A percentile compares a stretch with the other conserved stretches of the same genome.
Conservation (phyloP, 257 asterid genomes). For the Avicennia marina region DNA sequence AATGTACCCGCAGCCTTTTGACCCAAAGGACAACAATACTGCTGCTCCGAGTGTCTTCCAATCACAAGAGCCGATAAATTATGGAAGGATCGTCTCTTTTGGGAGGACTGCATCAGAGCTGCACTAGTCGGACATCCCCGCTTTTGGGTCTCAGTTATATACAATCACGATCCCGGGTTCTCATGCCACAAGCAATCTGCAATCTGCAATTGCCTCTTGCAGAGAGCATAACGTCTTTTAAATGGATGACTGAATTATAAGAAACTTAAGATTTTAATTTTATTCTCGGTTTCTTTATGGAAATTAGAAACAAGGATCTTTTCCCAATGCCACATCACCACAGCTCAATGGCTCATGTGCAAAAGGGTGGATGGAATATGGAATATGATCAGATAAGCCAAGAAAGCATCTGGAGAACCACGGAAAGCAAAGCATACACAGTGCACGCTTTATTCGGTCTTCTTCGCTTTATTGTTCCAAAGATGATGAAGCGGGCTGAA, state of each 20-base stretch:
- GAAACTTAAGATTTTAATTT: not conserved
- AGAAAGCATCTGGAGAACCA: slow-evolving; percentile 42
- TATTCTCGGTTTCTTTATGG: not conserved
- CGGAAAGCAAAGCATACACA: slow-evolving; percentile 55
- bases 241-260: no score
- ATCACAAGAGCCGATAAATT: slow-evolving; percentile 40
- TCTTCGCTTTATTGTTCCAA: slow-evolving; percentile 73
- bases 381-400: slow-evolving; percentile 67
- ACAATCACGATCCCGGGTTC: not conserved
- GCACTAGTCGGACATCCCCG: slow-evolving; percentile 48
- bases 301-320: slow-evolving; percentile 21
- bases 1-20: slow-evolving; percentile 19
- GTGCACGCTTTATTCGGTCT: slow-evolving; percentile 54
- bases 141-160: slow-evolving; percentile 37
- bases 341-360: slow-evolving; percentile 42
- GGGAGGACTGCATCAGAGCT: slow-evolving; percentile 58
- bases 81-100: slow-evolving; percentile 73
- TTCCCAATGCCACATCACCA: slow-evolving; percentile 21
- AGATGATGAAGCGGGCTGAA: slow-evolving; percentile 77
- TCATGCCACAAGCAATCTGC: no score
- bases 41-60: slow-evolving; percentile 22
- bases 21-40: slow-evolving; percentile 30
- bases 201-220: no score
- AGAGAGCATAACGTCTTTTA: no score
- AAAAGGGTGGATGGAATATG: slow-evolving; percentile 74